Evolutionary conservation across 179 eudicot species (phyloP).

Genomic region (Patellifolia procumbens): DNA sequence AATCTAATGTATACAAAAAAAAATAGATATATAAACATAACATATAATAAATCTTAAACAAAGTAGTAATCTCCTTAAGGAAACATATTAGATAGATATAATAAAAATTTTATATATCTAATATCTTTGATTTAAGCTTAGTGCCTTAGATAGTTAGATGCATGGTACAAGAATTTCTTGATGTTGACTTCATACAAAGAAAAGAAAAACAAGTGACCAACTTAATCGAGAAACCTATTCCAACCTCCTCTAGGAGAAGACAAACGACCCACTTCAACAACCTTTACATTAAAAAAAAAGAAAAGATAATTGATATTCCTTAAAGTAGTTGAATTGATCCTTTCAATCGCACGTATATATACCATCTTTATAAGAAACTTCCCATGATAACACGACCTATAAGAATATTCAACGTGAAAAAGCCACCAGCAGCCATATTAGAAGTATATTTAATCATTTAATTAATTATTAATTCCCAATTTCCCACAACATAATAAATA

Average conservation of each 20-base stretch:
- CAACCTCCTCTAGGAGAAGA: neutral
- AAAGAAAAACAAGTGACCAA: slow-evolving; percentile 3
- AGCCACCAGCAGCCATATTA: slow-evolving; percentile 18
- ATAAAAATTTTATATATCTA: neutral
- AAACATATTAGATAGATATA: too few species aligned
- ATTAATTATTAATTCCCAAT: neutral
- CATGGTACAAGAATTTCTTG: neutral
- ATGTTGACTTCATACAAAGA: neutral
- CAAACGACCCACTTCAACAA: slow-evolving; percentile 9
- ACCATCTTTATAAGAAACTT: slow-evolving; percentile 1
- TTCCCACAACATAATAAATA: neutral
- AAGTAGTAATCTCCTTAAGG: neutral
- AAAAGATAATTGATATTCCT: too few species aligned
- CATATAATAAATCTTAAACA: neutral
- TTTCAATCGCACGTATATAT: slow-evolving; percentile 8
- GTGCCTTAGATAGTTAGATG: too few species aligned
- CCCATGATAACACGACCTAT: slow-evolving; percentile 12
- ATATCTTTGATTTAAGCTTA: neutral
- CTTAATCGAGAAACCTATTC: neutral
- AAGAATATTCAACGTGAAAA: slow-evolving; percentile 5
- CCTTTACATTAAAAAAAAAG: too few species aligned
- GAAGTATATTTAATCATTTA: too few species aligned
- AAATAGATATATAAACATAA: neutral
- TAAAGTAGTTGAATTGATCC: slow-evolving; percentile 17
- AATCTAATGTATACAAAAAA: neutral